A percentile compares a stretch with the other conserved stretches of the same genome.
phyloP scores from a whole-genome alignment of 169 alveolate genomes.

The Plasmodium gonderi region DNA sequence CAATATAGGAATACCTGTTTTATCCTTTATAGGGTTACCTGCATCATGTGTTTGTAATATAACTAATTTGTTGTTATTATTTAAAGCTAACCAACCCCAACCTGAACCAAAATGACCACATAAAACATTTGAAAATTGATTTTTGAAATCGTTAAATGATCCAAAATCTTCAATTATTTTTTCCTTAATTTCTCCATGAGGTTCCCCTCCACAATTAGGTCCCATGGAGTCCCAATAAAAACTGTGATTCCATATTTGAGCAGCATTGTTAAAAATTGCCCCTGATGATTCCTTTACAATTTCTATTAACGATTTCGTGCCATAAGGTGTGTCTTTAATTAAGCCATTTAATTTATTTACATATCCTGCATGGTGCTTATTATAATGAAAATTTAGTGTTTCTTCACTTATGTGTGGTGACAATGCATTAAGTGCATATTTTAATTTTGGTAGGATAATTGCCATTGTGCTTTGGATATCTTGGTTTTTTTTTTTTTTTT shows the following conservation, averaged over 20 bases:
- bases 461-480: conserved; percentile 77
- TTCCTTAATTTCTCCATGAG: conserved; percentile 87
- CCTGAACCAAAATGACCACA: conserved; percentile 97
- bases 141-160: conserved; percentile 86
- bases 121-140: conserved; percentile 87
- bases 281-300: conserved; percentile 84
- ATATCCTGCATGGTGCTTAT: conserved; percentile 95
- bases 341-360: conserved; percentile 89
- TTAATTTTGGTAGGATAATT: conserved; percentile 92
- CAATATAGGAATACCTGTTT: conserved; percentile 90
- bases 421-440: conserved; percentile 93
- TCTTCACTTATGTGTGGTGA: conserved; percentile 95
- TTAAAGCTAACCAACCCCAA: conserved; percentile 98
- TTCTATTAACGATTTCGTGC: conserved; percentile 79
- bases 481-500: background rate
- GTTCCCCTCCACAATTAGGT: conserved; percentile 93
- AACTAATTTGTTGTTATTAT: conserved; percentile 91
- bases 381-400: conserved; percentile 93
- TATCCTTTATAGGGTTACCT: conserved; percentile 91
- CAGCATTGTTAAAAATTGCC: conserved; percentile 92
- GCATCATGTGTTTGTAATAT: conserved; percentile 93
- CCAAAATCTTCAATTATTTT: conserved; percentile 91
- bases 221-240: conserved; percentile 95
- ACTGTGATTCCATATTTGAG: conserved; percentile 95
- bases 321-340: conserved; percentile 22